Evolutionary conservation across 2,329 filamentous ascomycete species (phyloP), one percentile per base, ranked within the genome.

Genomic region (Pyrenochaeta sp.): DNA sequence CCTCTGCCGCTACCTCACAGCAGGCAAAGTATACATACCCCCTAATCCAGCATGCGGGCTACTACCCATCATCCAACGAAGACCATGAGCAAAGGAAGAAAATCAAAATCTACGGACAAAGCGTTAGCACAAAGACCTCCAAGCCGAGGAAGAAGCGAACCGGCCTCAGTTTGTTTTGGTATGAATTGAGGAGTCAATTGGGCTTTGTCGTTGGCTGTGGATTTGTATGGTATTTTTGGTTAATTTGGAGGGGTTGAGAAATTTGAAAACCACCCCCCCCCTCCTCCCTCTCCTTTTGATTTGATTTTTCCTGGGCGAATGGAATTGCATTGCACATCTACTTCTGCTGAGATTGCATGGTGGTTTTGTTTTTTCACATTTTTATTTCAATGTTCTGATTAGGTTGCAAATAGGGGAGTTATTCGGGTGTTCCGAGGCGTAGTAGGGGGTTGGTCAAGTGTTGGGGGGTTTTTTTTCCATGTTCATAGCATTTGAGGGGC

Each of bases 161-260:
- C 70, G 18, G 71, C 56, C 0, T 49, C 83, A 2, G 71, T 73
- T 70, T 85, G 4, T 82, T 90, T 5, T 71, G 78, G 29, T 78
- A 80, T 21, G 89, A 94, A 72, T 75, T 92, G 32, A 82, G 81
- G 75, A 82, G 79, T 7, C 87, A 84, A 39, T 65, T 87, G 15
- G 86, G 84, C 77, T 80, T 84, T 42, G 87, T 92, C 3, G 81
- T 80, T 5, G 85, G 84, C 81, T 83, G 90, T 73, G 86, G 85
- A 17, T 73, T 87, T 39, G 60, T 78, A 12, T 87, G 87, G 72
- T 95, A 90, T 81, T 80, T 80, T 27, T 90, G 87, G 77, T 76
- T 94, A 63, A 80, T 88, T 51, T 86, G 83, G 77, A 82, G 81
- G 67, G 87, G 88, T 59, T 91, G 59, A 49, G 12, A 7, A 6